phyloP scores from a whole-genome alignment of 2,329 filamentous ascomycete genomes.

The Venturia carpophila region DNA sequence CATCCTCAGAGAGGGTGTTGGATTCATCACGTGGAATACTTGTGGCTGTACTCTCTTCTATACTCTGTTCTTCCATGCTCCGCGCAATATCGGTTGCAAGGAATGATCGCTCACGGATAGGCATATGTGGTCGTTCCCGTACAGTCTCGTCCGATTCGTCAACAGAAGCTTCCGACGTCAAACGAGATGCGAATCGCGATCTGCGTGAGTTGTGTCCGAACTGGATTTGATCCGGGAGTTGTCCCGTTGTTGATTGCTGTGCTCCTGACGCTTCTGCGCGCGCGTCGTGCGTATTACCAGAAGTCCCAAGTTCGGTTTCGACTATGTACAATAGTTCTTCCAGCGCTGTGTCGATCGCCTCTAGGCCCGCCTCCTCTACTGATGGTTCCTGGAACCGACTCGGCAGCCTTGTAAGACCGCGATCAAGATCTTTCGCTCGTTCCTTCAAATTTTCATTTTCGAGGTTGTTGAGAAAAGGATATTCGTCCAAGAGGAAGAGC shows the following conservation, averaged over 20 bases:
- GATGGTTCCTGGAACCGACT: not conserved
- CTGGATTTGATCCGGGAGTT: not conserved
- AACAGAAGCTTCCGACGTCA: not conserved
- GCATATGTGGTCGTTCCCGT: conserved; percentile 38
- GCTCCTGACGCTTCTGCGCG: conserved; percentile 2
- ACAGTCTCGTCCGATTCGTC: not conserved
- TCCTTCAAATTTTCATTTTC: not conserved
- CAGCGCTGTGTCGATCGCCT: not conserved
- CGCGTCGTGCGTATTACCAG: not conserved
- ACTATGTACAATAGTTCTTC: not conserved
- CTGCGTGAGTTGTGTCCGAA: not conserved
- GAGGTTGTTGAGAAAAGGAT: conserved; percentile 5
- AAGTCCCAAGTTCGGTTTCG: not conserved
- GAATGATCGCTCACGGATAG: conserved; percentile 37
- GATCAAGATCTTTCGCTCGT: conserved; percentile 9
- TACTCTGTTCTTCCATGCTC: conserved; percentile 13
- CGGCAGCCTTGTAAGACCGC: not conserved
- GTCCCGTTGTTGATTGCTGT: not conserved
- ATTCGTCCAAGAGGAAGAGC: not conserved
- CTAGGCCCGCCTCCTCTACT: not conserved
- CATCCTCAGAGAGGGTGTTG: conserved; percentile 24
- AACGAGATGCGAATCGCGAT: not conserved
- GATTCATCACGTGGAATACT: not conserved
- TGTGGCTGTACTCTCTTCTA: not conserved
- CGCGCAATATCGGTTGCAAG: conserved; percentile 38